These are phyloP conservation scores for Macadamia integrifolia DNA, from an alignment of 164 flowering plant genomes.

Conservation along the genomic window DNA sequence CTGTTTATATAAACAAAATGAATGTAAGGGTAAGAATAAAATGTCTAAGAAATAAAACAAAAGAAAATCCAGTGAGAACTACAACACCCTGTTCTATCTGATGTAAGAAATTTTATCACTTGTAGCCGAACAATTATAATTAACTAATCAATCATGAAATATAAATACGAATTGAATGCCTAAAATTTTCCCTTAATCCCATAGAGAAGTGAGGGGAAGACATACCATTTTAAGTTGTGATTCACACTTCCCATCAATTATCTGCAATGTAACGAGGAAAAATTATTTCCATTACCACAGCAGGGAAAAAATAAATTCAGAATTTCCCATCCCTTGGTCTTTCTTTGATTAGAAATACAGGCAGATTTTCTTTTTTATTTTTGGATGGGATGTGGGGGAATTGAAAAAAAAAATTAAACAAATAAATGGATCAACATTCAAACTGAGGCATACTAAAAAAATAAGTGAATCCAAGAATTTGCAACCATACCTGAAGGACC, in stretches of 20 bases:
- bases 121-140: background rate
- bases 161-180: background rate
- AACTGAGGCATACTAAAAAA: constrained; percentile 2
- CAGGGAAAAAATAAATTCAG: background rate
- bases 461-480: too few species aligned
- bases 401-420: background rate
- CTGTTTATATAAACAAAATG: constrained; percentile 3
- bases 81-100: too few species aligned
- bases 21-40: background rate
- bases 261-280: constrained; percentile 41
- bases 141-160: background rate
- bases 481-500: constrained; percentile 69
- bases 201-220: constrained; percentile 4
- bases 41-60: background rate
- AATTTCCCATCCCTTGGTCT: background rate
- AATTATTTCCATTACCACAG: background rate
- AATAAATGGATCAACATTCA: background rate
- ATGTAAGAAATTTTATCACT: background rate
- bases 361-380: background rate
- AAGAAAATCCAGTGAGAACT: background rate
- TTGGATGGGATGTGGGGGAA: too few species aligned
- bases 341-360: background rate
- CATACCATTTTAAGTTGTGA: constrained; percentile 43
- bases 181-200: background rate
- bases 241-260: constrained; percentile 59